Percentiles rank a stretch among this genome's conserved stretches.
Evolutionary conservation across 352 stramenopile species (phyloP).

Genomic region (Pythium angustatum): DNA sequence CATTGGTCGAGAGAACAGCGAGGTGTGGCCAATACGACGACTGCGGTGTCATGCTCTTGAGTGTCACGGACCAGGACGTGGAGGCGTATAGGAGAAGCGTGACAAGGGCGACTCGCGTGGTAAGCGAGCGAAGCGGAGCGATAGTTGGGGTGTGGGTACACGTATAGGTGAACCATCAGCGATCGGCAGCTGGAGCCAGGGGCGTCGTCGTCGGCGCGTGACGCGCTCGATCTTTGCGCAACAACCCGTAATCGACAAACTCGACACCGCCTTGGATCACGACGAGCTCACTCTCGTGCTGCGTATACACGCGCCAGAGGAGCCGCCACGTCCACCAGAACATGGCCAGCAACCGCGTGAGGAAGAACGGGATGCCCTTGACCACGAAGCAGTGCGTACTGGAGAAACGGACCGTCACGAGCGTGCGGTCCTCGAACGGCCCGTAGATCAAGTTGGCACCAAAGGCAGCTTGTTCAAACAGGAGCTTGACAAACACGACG

Average conservation of each 20-base stretch:
- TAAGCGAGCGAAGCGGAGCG: too few species aligned
- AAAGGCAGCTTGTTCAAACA: conserved; percentile 13
- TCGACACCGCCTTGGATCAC: conserved; percentile 2
- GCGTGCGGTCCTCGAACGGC: conserved; percentile 13
- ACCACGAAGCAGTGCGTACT: not conserved
- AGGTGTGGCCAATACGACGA: too few species aligned
- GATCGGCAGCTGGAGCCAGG: too few species aligned
- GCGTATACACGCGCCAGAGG: not conserved
- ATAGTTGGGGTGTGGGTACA: too few species aligned
- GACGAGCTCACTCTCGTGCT: not conserved
- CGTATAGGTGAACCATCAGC: too few species aligned
- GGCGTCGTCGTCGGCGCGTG: too few species aligned
- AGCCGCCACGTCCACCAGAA: not conserved
- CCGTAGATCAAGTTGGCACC: conserved; percentile 11
- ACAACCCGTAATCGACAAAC: not conserved
- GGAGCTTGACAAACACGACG: not conserved
- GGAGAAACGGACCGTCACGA: not conserved
- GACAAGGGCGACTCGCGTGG: too few species aligned
- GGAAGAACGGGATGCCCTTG: conserved; percentile 7
- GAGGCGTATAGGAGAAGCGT: too few species aligned
- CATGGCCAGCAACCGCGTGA: conserved; percentile 4
- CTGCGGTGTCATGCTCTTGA: too few species aligned
- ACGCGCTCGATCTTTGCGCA: not conserved
- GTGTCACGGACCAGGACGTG: too few species aligned
- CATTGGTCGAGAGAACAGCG: too few species aligned